Conservation (phyloP, 495 filamentous ascomycete species). For the Neurospora pannonica region DNA sequence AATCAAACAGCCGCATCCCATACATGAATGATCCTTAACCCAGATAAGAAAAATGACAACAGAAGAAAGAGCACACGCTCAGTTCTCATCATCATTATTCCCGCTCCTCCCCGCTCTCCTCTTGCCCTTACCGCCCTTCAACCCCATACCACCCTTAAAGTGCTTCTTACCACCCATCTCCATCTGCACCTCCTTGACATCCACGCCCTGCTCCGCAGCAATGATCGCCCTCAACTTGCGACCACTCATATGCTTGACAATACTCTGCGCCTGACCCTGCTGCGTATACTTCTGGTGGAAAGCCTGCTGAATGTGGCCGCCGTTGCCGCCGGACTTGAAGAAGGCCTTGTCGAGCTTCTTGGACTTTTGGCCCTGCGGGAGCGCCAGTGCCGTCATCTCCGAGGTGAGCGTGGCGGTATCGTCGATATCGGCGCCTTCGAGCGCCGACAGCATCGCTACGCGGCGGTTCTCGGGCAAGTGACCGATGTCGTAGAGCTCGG, state of each 20-base stretch:
- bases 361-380: constrained; percentile 57
- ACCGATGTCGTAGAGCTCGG: constrained; percentile 70
- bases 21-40: not conserved
- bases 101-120: constrained; percentile 27
- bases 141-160: constrained; percentile 68
- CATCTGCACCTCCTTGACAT: constrained; percentile 67
- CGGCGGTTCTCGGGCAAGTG: constrained; percentile 70
- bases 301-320: constrained; percentile 63
- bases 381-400: constrained; percentile 32
- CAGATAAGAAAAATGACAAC: not conserved
- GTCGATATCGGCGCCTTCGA: constrained; percentile 30
- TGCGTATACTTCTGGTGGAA: constrained; percentile 83
- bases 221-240: constrained; percentile 78
- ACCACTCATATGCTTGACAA: constrained; percentile 60
- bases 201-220: constrained; percentile 74
- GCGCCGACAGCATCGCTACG: constrained; percentile 42
- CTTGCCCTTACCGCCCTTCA: constrained; percentile 29
- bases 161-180: constrained; percentile 75
- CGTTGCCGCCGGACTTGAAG: constrained; percentile 58
- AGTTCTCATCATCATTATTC: constrained; percentile 13
- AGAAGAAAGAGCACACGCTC: not conserved
- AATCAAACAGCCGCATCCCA: not conserved
- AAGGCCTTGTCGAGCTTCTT: constrained; percentile 72
- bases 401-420: not conserved
- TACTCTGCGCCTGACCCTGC: constrained; percentile 46